Base-by-base conservation (phyloP, 2,329 filamentous ascomycete genomes). In the Trichoderma sp. region DNA sequence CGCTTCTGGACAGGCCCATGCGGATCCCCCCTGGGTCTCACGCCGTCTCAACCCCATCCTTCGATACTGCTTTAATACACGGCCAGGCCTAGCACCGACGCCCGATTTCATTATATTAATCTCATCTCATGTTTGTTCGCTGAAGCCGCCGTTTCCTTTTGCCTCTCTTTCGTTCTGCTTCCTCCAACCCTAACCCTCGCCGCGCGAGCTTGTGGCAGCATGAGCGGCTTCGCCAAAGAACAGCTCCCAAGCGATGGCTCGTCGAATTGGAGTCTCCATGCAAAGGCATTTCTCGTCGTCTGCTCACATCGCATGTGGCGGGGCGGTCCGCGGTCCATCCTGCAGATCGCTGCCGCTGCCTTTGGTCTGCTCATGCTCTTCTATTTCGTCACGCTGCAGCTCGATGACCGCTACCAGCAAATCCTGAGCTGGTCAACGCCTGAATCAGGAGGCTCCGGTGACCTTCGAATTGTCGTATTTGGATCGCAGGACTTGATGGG, bases 391-490 rank as follows among this genome's bases (percentile, higher is more conserved):
- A 76, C 74, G 14, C 73, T 73, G 65, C 73, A 65, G 47, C 70
- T 75, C 43, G 71, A 72, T 47, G 74, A 70, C 28, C 72, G 74
- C n/a, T 80, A 80, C 60, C 75, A 75, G 53, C 73, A 73, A 9
- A 74, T 77, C 9, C 56, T 76, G 24, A 74, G 65, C 3, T 80
- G 77, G 76, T 71, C 69, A 5, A 57, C 73, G 11, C 67, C 73
- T n/a, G 73, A 75, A 39, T 71, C 72, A 8, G 32, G 73, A n/a
- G 76, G 73, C 4, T 80, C 80, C 7, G 80, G 63, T 32, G 72
- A 83, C 3, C 72, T 88, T 72, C 83, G 86, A 68, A 80, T 88
- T 8, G 85, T 88, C 9, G 84, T 86, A 6, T 88, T 88, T 75
- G 86, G 86, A 11, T 81, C 81, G 3, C 81, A 82, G 5, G 86